Evolutionary conservation across 371 early-diverging fungal species (phyloP).

Genomic region (Chytridium lagenaria): DNA sequence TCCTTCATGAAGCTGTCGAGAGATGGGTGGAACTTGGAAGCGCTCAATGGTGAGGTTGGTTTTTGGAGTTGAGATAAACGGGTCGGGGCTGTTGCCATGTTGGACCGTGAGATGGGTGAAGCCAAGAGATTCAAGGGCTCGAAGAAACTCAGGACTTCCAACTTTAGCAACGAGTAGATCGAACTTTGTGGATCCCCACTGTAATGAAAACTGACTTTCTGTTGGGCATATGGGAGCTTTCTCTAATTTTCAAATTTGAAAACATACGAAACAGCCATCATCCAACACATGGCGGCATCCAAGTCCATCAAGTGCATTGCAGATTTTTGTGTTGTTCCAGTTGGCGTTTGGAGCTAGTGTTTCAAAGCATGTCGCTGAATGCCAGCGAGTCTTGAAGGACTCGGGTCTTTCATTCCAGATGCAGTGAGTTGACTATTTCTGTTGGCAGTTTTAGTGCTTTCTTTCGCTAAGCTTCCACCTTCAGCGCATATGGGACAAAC

Average conservation of each 20-base stretch:
- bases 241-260: too few species aligned
- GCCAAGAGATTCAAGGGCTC: conserved; percentile 51
- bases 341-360: conserved; percentile 16
- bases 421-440: conserved; percentile 10
- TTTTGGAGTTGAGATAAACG: neutral
- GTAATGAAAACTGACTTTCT: conserved; percentile 70
- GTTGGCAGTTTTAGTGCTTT: too few species aligned
- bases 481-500: conserved; percentile 18
- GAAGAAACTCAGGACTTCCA: conserved; percentile 56
- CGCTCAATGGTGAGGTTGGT: conserved; percentile 46
- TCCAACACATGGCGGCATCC: neutral
- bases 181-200: conserved; percentile 90
- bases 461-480: neutral
- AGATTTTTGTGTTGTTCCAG: conserved; percentile 13
- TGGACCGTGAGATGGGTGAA: conserved; percentile 70
- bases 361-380: conserved; percentile 8
- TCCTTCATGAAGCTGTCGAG: conserved; percentile 60
- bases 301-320: conserved; percentile 7
- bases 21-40: conserved; percentile 68
- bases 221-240: neutral
- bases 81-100: conserved; percentile 62
- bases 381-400: conserved; percentile 1
- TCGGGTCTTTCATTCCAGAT: neutral
- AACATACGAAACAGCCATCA: too few species aligned
- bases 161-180: conserved; percentile 69